Percentiles rank a stretch among this genome's conserved stretches.
Evolutionary conservation across 2,329 filamentous ascomycete species (phyloP).

Genomic region (Colletotrichum kahawae): DNA sequence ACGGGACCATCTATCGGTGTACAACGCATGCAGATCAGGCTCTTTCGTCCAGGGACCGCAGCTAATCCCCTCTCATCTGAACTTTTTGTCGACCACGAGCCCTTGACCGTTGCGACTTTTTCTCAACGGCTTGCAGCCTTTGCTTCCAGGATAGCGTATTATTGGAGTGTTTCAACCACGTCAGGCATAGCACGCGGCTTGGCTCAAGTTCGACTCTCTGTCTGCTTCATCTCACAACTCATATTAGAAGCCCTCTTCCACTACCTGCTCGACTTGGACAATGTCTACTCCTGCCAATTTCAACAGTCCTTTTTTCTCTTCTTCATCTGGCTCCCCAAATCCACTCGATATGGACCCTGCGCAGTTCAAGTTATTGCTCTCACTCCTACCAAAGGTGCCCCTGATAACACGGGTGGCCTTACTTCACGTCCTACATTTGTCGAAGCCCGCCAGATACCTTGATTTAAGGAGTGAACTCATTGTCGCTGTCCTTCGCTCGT

Average conservation of each 20-base stretch:
- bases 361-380: slow-evolving; percentile 20
- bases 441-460: slow-evolving; percentile 76
- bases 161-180: slow-evolving; percentile 14
- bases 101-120: neutral
- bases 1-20: neutral
- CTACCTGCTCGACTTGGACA: neutral
- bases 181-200: neutral
- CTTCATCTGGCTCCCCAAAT: neutral
- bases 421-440: slow-evolving; percentile 69
- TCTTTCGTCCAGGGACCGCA: neutral
- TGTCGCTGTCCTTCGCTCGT: slow-evolving; percentile 72
- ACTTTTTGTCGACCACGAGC: neutral
- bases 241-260: neutral
- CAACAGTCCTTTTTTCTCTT: neutral
- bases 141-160: neutral
- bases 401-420: slow-evolving; percentile 66
- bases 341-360: slow-evolving; percentile 15
- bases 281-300: neutral
- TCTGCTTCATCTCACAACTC: neutral
- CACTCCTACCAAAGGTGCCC: slow-evolving; percentile 62
- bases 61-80: neutral
- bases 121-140: neutral
- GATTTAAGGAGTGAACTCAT: slow-evolving; percentile 78
- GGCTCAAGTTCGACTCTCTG: neutral
- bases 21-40: neutral